A percentile compares a stretch with the other conserved stretches of the same genome.
phyloP scores from a whole-genome alignment of 2,329 filamentous ascomycete genomes.

The Penicillium expansum region DNA sequence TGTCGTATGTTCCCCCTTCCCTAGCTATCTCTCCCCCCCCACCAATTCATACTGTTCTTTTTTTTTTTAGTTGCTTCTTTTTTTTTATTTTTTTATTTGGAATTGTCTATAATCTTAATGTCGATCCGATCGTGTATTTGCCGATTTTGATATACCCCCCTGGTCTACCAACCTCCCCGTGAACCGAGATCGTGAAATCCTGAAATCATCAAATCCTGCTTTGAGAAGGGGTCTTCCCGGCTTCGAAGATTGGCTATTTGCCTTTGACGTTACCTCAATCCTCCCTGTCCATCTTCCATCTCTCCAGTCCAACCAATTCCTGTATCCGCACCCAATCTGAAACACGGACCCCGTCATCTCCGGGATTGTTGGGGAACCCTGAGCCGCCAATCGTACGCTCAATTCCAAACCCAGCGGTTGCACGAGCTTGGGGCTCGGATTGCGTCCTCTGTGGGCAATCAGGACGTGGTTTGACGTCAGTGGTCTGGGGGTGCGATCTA shows the following conservation, averaged over 20 bases:
- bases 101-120: conserved; percentile 11
- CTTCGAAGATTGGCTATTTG: not conserved
- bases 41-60: conserved; percentile 8
- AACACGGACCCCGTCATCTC: conserved; percentile 21
- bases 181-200: not conserved
- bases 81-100: conserved; percentile 6
- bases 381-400: conserved; percentile 23
- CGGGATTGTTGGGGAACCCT: conserved; percentile 14
- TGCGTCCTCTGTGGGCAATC: conserved; percentile 17
- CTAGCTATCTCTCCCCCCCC: conserved; percentile 5
- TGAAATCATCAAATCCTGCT: conserved; percentile 4
- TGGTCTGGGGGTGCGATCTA: conserved; percentile 20
- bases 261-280: conserved; percentile 15
- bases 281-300: conserved; percentile 3
- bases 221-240: not conserved
- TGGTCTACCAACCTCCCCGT: not conserved
- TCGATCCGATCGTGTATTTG: not conserved
- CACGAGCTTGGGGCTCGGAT: conserved; percentile 25
- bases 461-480: conserved; percentile 27
- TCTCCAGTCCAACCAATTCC: conserved; percentile 22
- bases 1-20: conserved; percentile 22
- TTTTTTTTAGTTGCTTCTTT: conserved; percentile 6
- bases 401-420: conserved; percentile 19
- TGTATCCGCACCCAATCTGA: conserved; percentile 23
- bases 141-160: not conserved